These are phyloP conservation scores for Plantago major DNA, from an alignment of 257 asterid genomes.

Conservation along the genomic window DNA sequence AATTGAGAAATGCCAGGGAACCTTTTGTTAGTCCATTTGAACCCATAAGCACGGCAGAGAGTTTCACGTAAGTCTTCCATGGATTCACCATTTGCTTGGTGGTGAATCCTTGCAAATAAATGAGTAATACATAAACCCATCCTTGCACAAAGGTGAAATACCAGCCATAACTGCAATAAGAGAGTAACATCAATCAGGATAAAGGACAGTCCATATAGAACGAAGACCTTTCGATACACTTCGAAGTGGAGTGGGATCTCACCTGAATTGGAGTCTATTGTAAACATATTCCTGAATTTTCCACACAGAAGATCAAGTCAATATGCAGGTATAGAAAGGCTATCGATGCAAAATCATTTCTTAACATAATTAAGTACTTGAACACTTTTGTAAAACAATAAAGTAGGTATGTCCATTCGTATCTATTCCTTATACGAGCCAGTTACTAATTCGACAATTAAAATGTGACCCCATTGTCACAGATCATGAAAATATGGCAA, in stretches of 20 bases:
- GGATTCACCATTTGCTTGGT: constrained; percentile 91
- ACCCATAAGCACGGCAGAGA: constrained; percentile 90
- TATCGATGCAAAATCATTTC: too few species aligned
- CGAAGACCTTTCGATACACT: too few species aligned
- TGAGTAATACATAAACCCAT: constrained; percentile 73
- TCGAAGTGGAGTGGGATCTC: constrained; percentile 4
- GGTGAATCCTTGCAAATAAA: constrained; percentile 80
- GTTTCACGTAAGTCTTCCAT: constrained; percentile 82
- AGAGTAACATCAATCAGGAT: background rate
- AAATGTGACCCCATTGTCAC: too few species aligned
- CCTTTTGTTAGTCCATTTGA: constrained; percentile 93
- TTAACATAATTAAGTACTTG: too few species aligned
- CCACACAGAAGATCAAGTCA: constrained; percentile 7
- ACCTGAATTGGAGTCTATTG: constrained; percentile 95
- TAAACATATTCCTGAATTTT: constrained; percentile 83
- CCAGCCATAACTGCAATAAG: constrained; percentile 79
- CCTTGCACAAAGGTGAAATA: constrained; percentile 95
- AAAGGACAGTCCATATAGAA: too few species aligned
- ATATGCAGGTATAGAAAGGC: background rate
- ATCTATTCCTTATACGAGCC: too few species aligned
- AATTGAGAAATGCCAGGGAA: constrained; percentile 80
- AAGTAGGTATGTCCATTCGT: too few species aligned
- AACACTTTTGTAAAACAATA: too few species aligned
- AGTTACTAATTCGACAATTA: too few species aligned
- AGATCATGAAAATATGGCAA: too few species aligned